phyloP scores from a whole-genome alignment of 2,329 filamentous ascomycete species.

The Fusarium tricinctum region DNA sequence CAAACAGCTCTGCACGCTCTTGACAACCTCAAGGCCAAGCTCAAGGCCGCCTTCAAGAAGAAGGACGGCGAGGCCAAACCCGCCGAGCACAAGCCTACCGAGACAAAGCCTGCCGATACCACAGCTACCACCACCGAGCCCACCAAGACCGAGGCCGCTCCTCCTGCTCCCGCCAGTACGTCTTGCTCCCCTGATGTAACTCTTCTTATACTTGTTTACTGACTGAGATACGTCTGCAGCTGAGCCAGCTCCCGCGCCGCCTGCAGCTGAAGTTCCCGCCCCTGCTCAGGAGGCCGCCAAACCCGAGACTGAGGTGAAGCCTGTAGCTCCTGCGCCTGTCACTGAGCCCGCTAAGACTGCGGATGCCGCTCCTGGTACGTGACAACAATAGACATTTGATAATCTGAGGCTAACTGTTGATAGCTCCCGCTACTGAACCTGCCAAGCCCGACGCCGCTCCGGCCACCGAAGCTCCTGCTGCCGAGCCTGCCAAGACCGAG shows the following conservation, averaged over 20 bases:
- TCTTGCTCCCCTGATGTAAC: constrained; percentile 23
- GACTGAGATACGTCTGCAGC: constrained; percentile 6
- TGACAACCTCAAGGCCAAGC: constrained; percentile 69
- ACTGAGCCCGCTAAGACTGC: constrained; percentile 46
- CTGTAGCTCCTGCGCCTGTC: constrained; percentile 48
- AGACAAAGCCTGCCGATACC: constrained; percentile 35
- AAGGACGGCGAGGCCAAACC: constrained; percentile 54
- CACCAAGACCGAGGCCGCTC: constrained; percentile 55
- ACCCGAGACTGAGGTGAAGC: constrained; percentile 46
- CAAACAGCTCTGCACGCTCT: constrained; percentile 64
- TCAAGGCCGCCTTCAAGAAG: constrained; percentile 68
- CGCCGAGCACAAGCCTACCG: constrained; percentile 41
- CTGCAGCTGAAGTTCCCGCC: constrained; percentile 45
- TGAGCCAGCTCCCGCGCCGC: background rate
- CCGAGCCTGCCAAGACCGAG: constrained; percentile 49
- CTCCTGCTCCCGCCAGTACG: constrained; percentile 52
- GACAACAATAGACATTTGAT: background rate
- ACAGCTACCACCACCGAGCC: constrained; percentile 51
- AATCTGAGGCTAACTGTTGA: constrained; percentile 9
- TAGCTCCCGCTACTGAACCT: constrained; percentile 47
- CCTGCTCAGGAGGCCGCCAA: constrained; percentile 46
- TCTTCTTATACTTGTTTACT: constrained; percentile 11
- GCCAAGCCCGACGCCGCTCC: constrained; percentile 50
- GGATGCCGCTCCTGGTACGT: constrained; percentile 43
- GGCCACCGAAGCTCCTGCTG: constrained; percentile 47